These are phyloP conservation scores for Chaetomiaceae sp. DNA, from an alignment of 2,329 filamentous ascomycete genomes.

Conservation along the genomic window DNA sequence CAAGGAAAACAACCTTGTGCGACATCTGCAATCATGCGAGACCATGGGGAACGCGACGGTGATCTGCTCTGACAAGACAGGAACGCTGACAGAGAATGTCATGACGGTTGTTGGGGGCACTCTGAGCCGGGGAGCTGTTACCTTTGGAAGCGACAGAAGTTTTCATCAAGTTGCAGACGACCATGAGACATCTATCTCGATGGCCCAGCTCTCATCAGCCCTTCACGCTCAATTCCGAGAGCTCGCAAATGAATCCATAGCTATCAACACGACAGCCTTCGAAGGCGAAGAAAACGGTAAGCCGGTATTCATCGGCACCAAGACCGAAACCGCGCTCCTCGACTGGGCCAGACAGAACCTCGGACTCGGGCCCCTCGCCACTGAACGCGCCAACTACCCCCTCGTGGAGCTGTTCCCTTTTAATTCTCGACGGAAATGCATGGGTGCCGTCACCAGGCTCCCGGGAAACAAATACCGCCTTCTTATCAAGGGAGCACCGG, in stretches of 20 bases:
- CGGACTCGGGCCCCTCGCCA: constrained; percentile 56
- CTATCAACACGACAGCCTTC: constrained; percentile 66
- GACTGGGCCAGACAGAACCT: constrained; percentile 62
- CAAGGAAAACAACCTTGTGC: constrained; percentile 66
- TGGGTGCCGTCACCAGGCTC: constrained; percentile 59
- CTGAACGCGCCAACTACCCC: constrained; percentile 59
- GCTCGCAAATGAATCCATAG: constrained; percentile 30
- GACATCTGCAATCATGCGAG: constrained; percentile 62
- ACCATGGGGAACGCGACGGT: constrained; percentile 60
- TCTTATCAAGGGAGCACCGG: constrained; percentile 49
- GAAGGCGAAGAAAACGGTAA: constrained; percentile 59
- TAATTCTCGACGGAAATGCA: constrained; percentile 55
- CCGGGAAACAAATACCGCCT: constrained; percentile 54
- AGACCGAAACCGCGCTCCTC: constrained; percentile 73
- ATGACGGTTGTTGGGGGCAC: constrained; percentile 53
- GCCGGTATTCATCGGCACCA: constrained; percentile 64
- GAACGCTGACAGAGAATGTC: constrained; percentile 49
- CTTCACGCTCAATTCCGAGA: background rate
- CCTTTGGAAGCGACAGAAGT: background rate
- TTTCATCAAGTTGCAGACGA: too few species aligned
- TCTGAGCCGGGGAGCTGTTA: constrained; percentile 35
- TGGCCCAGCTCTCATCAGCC: background rate
- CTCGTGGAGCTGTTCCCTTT: constrained; percentile 39
- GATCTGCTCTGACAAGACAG: constrained; percentile 55
- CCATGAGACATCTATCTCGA: background rate